Percentiles rank a stretch among this genome's conserved stretches.
phyloP scores from a whole-genome alignment of 2,329 filamentous ascomycete species.

The Trichoderma koningii region DNA sequence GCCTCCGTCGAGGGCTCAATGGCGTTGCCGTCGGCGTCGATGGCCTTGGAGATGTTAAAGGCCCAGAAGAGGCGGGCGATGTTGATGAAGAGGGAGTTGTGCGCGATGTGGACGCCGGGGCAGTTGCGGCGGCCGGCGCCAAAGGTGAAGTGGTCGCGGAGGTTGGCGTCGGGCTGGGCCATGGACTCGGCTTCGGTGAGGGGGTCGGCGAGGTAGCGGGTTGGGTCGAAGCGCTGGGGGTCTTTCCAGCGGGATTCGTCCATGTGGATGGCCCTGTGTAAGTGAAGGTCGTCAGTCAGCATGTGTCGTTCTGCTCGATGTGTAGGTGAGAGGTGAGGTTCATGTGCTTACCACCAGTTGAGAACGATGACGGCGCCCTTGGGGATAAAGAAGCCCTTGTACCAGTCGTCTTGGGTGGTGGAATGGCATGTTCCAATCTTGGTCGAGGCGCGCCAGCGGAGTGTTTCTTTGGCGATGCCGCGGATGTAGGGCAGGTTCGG shows the following conservation, averaged over 20 bases:
- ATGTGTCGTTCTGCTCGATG: too few relatives aligned
- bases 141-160: constrained; percentile 57
- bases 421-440: constrained; percentile 11
- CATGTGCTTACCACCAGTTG: constrained; percentile 8
- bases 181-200: constrained; percentile 37
- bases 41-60: constrained; percentile 41
- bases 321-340: too few relatives aligned
- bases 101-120: constrained; percentile 58
- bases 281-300: too few relatives aligned
- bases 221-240: constrained; percentile 23
- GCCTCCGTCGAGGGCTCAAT: constrained; percentile 16
- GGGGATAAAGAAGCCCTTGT: constrained; percentile 16
- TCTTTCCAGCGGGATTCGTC: constrained; percentile 21
- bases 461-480: constrained; percentile 37
- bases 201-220: constrained; percentile 33
- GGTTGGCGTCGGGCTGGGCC: constrained; percentile 38
- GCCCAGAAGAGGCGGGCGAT: constrained; percentile 53
- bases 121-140: constrained; percentile 60
- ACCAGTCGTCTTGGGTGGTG: constrained; percentile 11
- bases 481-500: constrained; percentile 47
- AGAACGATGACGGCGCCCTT: constrained; percentile 15
- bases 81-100: constrained; percentile 50
- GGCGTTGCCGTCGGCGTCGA: constrained; percentile 8
- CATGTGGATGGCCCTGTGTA: constrained; percentile 24
- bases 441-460: constrained; percentile 37